Evolutionary conservation across 495 filamentous ascomycete genomes (phyloP).

Genomic region (Penicillium pulvis): DNA sequence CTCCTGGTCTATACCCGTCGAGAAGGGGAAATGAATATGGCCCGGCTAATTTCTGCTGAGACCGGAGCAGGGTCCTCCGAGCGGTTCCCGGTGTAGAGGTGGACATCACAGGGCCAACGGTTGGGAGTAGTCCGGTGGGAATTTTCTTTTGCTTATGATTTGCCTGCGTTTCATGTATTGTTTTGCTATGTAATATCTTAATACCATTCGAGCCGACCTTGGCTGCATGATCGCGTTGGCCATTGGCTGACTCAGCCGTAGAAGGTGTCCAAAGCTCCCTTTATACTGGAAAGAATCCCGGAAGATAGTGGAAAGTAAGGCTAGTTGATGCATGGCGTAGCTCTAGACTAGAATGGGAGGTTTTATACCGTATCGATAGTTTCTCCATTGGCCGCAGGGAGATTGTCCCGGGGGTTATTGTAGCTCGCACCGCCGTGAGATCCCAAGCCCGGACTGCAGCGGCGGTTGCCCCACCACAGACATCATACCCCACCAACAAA

Average conservation of each 20-base stretch:
- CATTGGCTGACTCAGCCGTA: constrained; percentile 19
- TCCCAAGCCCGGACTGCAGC: constrained; percentile 9
- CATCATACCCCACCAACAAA: constrained; percentile 45
- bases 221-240: not conserved
- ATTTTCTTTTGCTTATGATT: not conserved
- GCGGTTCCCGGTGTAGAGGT: constrained; percentile 32
- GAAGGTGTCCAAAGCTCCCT: not conserved
- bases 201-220: not conserved
- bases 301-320: not conserved
- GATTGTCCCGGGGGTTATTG: constrained; percentile 4
- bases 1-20: not conserved
- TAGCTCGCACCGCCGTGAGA: constrained; percentile 2
- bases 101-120: constrained; percentile 15
- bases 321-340: constrained; percentile 1
- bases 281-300: not conserved
- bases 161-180: not conserved
- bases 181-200: not conserved
- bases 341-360: constrained; percentile 2
- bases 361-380: not conserved
- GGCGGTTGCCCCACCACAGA: constrained; percentile 30
- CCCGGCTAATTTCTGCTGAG: constrained; percentile 25
- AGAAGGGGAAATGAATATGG: constrained; percentile 1
- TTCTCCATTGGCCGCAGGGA: not conserved
- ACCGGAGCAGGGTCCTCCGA: constrained; percentile 41
- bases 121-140: constrained; percentile 10